Base-by-base conservation (phyloP, 2,329 filamentous ascomycete species). In the Botrytis elliptica region DNA sequence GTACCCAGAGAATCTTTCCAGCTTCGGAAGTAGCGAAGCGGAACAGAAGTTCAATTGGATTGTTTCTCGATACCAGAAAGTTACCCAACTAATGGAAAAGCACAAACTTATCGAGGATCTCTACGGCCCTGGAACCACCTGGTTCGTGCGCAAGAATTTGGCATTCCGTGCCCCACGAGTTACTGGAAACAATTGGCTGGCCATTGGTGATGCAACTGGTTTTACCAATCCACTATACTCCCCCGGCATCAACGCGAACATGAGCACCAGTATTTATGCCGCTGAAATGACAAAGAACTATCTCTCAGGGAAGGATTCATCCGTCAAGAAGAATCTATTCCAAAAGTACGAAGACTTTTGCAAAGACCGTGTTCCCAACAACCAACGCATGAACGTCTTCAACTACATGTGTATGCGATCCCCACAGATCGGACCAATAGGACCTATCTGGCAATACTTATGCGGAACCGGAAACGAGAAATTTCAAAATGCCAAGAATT, bases 191-290 rank as follows among this genome's bases (percentile, higher is more conserved):
- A 75, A 70, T 49, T 79, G 77, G 79, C 40, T 80, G 29, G 79
- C 79, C 9, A 78, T 81, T 57, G 79, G 79, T n/a, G 77, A 81
- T 63, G 77, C 79, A 4, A 75, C 74, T 52, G 79, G 79, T 12
- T 80, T 80, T 69, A 81, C 79, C 14, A 80, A 80, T 67, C 79
- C 79, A 4, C 64, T 81, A 16, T 77, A 74, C 57, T 80, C 79
- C 3, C 79, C 79, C 10, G 78, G 79, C 36, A 81, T 80, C 71
- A 80, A 79, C 55, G 77, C 75, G 38, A 75, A 74, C 33, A 79
- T 79, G 73, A 72, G 72, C 25, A 75, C 74, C 7, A 75, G 72
- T 40, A 70, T 75, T 16, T 74, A 69, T 52, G 72, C 70, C 22
- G 74, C 72, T 33, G 69, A 74, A 71, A 75, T 75, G 60, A 77